Evolutionary conservation across 192 early-diverging fungal species (phyloP).

Genomic region (Rhizoclosmatium globosum): DNA sequence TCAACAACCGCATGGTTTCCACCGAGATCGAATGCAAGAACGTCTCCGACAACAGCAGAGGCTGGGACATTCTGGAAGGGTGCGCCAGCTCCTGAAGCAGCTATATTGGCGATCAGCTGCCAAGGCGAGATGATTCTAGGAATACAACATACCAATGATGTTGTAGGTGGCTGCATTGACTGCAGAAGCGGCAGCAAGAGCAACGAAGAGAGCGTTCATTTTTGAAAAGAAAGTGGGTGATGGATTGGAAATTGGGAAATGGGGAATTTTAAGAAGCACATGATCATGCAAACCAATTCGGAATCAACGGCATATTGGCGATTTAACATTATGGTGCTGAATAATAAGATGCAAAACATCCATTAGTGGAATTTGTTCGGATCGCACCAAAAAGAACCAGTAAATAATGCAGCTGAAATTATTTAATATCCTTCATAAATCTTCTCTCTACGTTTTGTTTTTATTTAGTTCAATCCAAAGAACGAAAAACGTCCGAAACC

Average conservation of each 20-base stretch:
- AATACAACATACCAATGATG: neutral
- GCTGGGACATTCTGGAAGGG: conserved; percentile 19
- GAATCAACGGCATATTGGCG: neutral
- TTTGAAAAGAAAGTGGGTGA: neutral
- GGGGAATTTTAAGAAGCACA: neutral
- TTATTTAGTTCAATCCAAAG: neutral
- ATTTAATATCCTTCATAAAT: neutral
- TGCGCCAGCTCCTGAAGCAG: neutral
- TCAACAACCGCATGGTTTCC: conserved; percentile 23
- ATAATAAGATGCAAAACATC: neutral
- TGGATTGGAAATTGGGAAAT: neutral
- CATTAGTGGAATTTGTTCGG: neutral
- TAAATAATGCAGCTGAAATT: neutral
- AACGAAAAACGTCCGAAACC: neutral
- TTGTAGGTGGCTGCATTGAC: conserved; percentile 16
- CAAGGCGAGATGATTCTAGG: too few relatives aligned
- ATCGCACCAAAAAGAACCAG: neutral
- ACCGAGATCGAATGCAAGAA: conserved; percentile 7
- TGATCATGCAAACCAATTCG: neutral
- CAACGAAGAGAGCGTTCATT: neutral
- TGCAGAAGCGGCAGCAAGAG: neutral
- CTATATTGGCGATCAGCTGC: neutral
- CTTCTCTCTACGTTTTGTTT: neutral
- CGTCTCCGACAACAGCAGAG: conserved; percentile 12
- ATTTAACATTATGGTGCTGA: neutral